A percentile compares a stretch with the other conserved stretches of the same genome.
These are phyloP conservation scores for Strobilomyces dryophilus DNA, from an alignment of 768 basidiomycete species.

Conservation along the genomic window DNA sequence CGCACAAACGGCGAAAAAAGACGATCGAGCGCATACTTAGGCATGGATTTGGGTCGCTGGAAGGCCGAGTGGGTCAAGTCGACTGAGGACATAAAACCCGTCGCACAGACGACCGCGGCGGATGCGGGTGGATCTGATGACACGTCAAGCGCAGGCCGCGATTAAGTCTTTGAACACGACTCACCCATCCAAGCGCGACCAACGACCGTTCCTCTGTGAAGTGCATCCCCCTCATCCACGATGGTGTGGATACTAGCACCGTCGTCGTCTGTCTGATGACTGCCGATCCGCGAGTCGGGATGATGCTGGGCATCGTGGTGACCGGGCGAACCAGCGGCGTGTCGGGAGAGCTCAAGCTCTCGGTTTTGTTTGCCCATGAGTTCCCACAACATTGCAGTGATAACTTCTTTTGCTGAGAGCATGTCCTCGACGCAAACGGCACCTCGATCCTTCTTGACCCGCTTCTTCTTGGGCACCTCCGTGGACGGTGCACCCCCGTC, in stretches of 20 bases:
- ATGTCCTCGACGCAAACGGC: constrained; percentile 68
- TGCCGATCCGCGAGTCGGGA: constrained; percentile 11
- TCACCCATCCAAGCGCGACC: constrained; percentile 89
- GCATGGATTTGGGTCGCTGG: constrained; percentile 82
- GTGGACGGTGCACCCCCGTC: constrained; percentile 45
- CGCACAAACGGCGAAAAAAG: constrained; percentile 89
- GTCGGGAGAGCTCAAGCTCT: constrained; percentile 37
- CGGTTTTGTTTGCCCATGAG: constrained; percentile 64
- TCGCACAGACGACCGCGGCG: constrained; percentile 86
- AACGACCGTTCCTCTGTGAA: constrained; percentile 79
- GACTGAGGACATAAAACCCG: constrained; percentile 91
- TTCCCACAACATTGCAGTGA: constrained; percentile 69
- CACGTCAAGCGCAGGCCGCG: neutral
- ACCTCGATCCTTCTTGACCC: constrained; percentile 84
- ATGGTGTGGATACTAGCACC: constrained; percentile 69
- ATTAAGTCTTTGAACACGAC: constrained; percentile 20
- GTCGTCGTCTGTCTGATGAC: constrained; percentile 56
- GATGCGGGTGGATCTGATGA: constrained; percentile 84
- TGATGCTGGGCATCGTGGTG: constrained; percentile 18
- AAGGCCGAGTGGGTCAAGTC: constrained; percentile 89
- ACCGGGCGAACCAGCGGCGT: constrained; percentile 20
- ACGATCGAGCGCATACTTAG: no score
- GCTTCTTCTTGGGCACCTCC: constrained; percentile 71
- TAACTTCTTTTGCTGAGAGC: constrained; percentile 77
- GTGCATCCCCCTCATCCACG: constrained; percentile 59